These are phyloP conservation scores for Neofusicoccum ribis DNA, from an alignment of 2,329 filamentous ascomycete species.

Conservation along the genomic window DNA sequence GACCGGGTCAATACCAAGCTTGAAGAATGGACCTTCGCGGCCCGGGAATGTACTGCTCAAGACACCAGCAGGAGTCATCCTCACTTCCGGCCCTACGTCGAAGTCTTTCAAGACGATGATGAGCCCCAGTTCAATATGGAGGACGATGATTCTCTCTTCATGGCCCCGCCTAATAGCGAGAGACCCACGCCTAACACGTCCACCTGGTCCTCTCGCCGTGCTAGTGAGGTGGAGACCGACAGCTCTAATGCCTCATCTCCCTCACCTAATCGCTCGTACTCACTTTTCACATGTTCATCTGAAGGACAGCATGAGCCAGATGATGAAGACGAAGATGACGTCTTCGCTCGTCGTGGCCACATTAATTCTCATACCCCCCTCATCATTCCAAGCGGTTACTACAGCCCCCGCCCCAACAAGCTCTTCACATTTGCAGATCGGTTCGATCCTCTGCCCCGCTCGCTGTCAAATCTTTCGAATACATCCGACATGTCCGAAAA, in stretches of 20 bases:
- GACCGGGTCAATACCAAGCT: conserved; percentile 35
- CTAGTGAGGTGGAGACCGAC: conserved; percentile 21
- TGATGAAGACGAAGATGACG: neutral
- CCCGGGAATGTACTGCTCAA: conserved; percentile 9
- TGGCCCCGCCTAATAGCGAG: conserved; percentile 34
- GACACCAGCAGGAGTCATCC: conserved; percentile 8
- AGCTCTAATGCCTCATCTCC: neutral
- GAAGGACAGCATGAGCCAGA: neutral
- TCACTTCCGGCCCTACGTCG: conserved; percentile 23
- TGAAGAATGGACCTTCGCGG: conserved; percentile 29
- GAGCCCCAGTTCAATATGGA: conserved; percentile 9
- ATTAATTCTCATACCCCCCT: neutral
- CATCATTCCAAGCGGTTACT: neutral
- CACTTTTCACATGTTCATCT: neutral
- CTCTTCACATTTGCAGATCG: neutral
- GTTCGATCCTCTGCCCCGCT: neutral
- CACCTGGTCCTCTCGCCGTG: conserved; percentile 25
- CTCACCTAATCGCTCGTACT: neutral
- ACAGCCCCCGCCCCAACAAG: conserved; percentile 11
- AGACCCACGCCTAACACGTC: conserved; percentile 28
- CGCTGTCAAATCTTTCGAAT: neutral
- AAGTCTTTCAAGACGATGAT: conserved; percentile 24
- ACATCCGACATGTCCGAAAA: conserved; percentile 13
- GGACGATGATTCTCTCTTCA: conserved; percentile 18
- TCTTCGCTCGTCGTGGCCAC: neutral